Evolutionary conservation across 1,139 yeast genomes (phyloP).

Genomic region (Yamadazyma mexicana): DNA sequence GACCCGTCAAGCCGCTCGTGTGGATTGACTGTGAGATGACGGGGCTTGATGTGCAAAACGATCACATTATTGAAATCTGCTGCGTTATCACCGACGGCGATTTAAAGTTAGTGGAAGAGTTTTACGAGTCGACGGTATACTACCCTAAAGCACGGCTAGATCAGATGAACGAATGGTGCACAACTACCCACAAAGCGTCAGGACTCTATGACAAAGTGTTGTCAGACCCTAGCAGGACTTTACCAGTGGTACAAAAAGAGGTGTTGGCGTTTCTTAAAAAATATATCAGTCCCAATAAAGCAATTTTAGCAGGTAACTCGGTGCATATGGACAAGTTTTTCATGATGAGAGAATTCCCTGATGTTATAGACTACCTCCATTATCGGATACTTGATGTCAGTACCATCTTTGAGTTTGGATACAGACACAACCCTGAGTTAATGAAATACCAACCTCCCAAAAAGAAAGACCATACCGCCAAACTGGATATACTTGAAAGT

Average conservation of each 20-base stretch:
- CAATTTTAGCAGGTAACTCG: conserved; percentile 85
- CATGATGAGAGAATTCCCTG: conserved; percentile 81
- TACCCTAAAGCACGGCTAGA: conserved; percentile 65
- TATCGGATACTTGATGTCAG: conserved; percentile 91
- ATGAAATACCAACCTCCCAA: conserved; percentile 63
- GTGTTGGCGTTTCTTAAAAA: conserved; percentile 60
- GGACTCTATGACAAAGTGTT: conserved; percentile 78
- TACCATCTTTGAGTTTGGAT: conserved; percentile 74
- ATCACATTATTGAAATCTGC: conserved; percentile 87
- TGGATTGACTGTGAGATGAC: conserved; percentile 94
- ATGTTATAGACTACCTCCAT: conserved; percentile 67
- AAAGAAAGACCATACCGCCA: conserved; percentile 76
- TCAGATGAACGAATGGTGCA: conserved; percentile 85
- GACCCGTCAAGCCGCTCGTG: conserved; percentile 47
- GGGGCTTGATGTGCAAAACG: conserved; percentile 73
- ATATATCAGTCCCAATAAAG: conserved; percentile 54
- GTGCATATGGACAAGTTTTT: conserved; percentile 90
- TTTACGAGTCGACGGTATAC: conserved; percentile 78
- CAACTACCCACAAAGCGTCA: conserved; percentile 69
- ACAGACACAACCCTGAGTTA: conserved; percentile 70
- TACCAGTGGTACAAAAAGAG: conserved; percentile 62
- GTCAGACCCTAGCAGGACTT: conserved; percentile 50
- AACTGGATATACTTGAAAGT: conserved; percentile 84
- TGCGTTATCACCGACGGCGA: conserved; percentile 86
- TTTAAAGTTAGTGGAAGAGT: conserved; percentile 62